A percentile compares a stretch with the other conserved stretches of the same genome.
Conservation (phyloP, 805 yeast species). For the Candida odintsovae region DNA sequence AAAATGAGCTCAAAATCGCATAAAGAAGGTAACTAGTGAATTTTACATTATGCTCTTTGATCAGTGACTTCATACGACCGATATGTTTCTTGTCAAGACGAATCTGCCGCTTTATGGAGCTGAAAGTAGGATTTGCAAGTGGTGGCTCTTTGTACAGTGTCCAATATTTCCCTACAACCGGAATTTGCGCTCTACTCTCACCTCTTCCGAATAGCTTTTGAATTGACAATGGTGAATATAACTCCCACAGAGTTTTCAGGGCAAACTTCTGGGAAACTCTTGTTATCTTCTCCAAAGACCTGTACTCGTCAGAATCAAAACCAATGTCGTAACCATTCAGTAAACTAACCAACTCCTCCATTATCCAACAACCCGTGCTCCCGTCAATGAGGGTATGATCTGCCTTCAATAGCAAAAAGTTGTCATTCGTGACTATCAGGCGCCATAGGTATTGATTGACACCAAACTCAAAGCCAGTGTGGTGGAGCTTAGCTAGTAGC, state of each 20-base stretch:
- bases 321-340: slow-evolving; percentile 5
- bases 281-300: not conserved
- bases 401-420: slow-evolving; percentile 2
- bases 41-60: slow-evolving; percentile 2
- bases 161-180: not conserved
- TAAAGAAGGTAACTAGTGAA: slow-evolving; percentile 5
- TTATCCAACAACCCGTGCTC: not conserved
- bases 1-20: not conserved
- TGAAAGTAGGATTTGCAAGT: slow-evolving; percentile 3
- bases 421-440: not conserved
- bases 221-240: not conserved
- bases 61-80: not conserved
- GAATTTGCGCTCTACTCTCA: not conserved
- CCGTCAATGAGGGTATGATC: slow-evolving; percentile 8
- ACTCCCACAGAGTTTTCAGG: not conserved
- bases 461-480: not conserved
- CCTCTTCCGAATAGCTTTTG: not conserved
- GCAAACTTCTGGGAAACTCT: not conserved
- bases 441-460: not conserved
- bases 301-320: not conserved
- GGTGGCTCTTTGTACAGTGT: not conserved
- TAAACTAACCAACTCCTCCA: slow-evolving; percentile 3
- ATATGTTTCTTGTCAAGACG: not conserved
- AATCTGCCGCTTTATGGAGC: slow-evolving; percentile 2
- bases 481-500: not conserved